Conservation (phyloP, 1,284 basidiomycete genomes). For the Moniliella sp. region DNA sequence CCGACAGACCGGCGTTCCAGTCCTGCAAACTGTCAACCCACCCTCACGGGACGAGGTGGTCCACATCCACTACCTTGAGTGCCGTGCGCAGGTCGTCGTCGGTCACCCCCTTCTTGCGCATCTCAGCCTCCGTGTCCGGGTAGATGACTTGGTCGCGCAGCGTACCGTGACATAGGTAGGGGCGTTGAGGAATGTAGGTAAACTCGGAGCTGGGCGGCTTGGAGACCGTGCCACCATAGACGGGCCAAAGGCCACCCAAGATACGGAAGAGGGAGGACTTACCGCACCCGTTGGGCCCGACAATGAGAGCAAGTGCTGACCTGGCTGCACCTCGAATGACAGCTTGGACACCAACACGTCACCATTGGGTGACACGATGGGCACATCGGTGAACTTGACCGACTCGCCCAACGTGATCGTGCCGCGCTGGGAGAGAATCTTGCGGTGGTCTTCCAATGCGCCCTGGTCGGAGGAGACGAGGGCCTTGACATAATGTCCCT, state of each 20-base stretch:
- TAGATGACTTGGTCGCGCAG: constrained; percentile 67
- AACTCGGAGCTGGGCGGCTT: constrained; percentile 76
- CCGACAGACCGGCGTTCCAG: constrained; percentile 78
- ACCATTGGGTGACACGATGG: constrained; percentile 85
- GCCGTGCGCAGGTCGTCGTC: constrained; percentile 58
- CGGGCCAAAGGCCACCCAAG: constrained; percentile 85
- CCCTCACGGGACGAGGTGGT: constrained; percentile 78
- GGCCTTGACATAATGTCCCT: constrained; percentile 69
- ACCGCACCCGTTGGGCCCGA: constrained; percentile 48
- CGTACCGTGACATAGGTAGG: constrained; percentile 67
- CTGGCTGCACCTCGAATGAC: constrained; percentile 69
- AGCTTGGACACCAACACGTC: constrained; percentile 58
- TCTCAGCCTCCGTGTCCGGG: constrained; percentile 50
- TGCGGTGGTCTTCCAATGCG: constrained; percentile 52
- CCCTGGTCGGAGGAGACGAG: constrained; percentile 49
- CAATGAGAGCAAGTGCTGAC: constrained; percentile 43
- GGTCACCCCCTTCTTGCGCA: constrained; percentile 22
- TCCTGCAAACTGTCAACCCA: constrained; percentile 71
- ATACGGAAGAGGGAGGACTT: constrained; percentile 57
- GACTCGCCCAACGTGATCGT: constrained; percentile 41
- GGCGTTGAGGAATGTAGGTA: constrained; percentile 82
- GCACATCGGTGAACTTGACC: constrained; percentile 75
- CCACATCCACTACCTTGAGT: constrained; percentile 63
- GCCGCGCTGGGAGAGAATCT: constrained; percentile 61
- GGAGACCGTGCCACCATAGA: constrained; percentile 77